Evolutionary conservation across 2,329 filamentous ascomycete species (phyloP), one percentile per base, ranked within the genome.

Genomic region (Pseudopithomyces chartarum): DNA sequence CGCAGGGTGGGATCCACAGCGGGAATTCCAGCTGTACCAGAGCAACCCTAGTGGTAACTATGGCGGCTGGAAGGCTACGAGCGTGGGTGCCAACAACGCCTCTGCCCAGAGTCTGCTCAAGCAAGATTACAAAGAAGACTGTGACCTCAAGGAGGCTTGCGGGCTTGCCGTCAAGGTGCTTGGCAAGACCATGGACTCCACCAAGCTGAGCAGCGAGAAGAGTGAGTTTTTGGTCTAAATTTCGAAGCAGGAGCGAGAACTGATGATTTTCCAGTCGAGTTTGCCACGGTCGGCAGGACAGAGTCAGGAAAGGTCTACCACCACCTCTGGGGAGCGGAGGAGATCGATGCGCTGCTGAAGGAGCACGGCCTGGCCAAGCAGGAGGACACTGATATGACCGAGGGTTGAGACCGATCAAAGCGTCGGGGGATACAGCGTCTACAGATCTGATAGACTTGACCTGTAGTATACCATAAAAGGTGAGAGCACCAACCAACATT

Each of bases 111-210:
- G 92, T 79, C 80, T 99, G 79, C 80, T 99, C 78, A 99, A 99
- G 86, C 95, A 99, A 79, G 95, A 99, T 79, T 99, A 99, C 83
- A 97, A 98, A 84, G 95, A 99, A 80, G 93, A 98, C 68, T 98
- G 93, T 78, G 90, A 91, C 65, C 79, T 99, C 73, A 91, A 97
- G 82, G 95, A 99, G 82, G 95, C 96, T 4, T 99, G 95, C 76
- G 92, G 90, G 53, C 90, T 97, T 84, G 95, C 95, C 11, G 95
- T 99, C 76, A 99, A 99, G 85, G 95, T 99, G 62, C 81, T 99
- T 65, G 98, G 95, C 85, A 99, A 99, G 88, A 99, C 95, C 6
- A 99, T 99, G 96, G 95, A 99, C 78, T 97, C 93, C 54, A 98
- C 94, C 53, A 99, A 97, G 84, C 81, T 99, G 74, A 97, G 92